Evolutionary conservation across 768 basidiomycete species (phyloP).

Genomic region (Termitomyces titanicus): DNA sequence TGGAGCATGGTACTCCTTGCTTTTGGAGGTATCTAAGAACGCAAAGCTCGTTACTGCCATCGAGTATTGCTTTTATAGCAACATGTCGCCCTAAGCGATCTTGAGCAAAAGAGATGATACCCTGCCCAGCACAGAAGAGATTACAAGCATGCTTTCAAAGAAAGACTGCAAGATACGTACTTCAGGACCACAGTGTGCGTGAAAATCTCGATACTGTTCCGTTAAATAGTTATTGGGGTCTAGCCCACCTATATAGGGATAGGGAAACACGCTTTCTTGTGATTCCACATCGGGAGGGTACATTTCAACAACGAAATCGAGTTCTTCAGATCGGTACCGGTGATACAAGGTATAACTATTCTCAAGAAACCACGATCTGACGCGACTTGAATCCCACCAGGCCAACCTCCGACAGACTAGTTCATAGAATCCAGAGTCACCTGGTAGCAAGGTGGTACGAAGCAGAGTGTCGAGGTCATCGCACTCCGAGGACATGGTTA

Average conservation of each 20-base stretch:
- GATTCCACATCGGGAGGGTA: not conserved
- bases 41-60: not conserved
- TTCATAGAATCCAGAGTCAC: not conserved
- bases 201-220: not conserved
- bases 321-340: too few species aligned
- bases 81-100: conserved; percentile 4
- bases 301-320: not conserved
- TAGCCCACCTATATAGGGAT: not conserved
- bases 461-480: not conserved
- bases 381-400: not conserved
- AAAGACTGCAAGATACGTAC: not conserved
- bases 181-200: not conserved
- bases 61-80: conserved; percentile 4
- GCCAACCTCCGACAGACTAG: not conserved
- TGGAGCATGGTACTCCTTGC: not conserved
- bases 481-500: not conserved
- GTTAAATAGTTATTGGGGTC: not conserved
- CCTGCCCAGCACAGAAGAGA: too few species aligned
- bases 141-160: too few species aligned
- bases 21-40: not conserved
- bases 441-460: not conserved
- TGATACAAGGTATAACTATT: not conserved
- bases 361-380: not conserved
- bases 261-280: not conserved
- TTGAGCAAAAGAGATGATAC: conserved; percentile 3